Conservation (phyloP, 2,329 filamentous ascomycete species). For the Cercospora zeina region DNA sequence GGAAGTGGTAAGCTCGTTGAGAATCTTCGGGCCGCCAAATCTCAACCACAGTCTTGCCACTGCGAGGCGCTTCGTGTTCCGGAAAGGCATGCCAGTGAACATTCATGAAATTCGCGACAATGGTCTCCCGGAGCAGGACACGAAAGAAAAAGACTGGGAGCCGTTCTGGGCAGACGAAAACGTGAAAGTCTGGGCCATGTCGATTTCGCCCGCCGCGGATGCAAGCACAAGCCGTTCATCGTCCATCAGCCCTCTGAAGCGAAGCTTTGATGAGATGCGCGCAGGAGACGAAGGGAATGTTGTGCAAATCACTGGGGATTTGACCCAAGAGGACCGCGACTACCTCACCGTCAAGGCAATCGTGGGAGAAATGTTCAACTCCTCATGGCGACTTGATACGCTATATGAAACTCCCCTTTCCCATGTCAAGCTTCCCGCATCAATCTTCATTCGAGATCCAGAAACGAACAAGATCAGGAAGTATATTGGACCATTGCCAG, state of each 20-base stretch:
- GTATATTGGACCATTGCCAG: conserved; percentile 69
- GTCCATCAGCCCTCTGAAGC: conserved; percentile 38
- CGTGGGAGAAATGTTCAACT: conserved; percentile 77
- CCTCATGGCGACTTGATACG: conserved; percentile 70
- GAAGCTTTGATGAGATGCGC: conserved; percentile 41
- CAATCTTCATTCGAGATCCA: conserved; percentile 66
- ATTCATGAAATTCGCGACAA: conserved; percentile 62
- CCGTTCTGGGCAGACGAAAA: conserved; percentile 76
- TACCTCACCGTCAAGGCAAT: conserved; percentile 55
- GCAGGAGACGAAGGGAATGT: conserved; percentile 35
- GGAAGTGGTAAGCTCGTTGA: conserved; percentile 49
- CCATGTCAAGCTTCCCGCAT: conserved; percentile 66
- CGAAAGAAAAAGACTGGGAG: conserved; percentile 36
- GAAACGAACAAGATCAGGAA: conserved; percentile 63
- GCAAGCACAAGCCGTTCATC: conserved; percentile 11
- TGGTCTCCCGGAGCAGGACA: conserved; percentile 40
- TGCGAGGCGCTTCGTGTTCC: conserved; percentile 78
- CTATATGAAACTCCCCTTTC: conserved; percentile 66
- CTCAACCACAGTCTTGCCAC: conserved; percentile 79
- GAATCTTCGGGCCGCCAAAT: conserved; percentile 79
- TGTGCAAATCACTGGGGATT: conserved; percentile 44
- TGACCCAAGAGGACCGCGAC: conserved; percentile 45
- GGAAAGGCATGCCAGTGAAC: conserved; percentile 74
- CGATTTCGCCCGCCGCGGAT: conserved; percentile 47
- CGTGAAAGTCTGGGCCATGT: conserved; percentile 82